Conservation (phyloP, 225 moss, liverwort and hornwort genomes). For the Rhytidiadelphus loreus region DNA sequence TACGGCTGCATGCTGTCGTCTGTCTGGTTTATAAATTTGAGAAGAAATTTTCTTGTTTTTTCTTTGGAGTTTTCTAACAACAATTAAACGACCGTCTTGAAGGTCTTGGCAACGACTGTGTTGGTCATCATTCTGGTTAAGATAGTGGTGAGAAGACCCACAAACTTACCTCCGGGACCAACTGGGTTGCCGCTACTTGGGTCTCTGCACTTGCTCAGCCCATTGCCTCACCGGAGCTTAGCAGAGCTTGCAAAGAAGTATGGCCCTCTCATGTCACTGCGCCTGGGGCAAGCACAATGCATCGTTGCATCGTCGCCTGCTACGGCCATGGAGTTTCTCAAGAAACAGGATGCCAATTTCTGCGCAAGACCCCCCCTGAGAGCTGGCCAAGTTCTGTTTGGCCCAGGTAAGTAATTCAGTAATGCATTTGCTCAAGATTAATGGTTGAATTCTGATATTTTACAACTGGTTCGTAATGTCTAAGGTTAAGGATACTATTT, state of each 20-base stretch:
- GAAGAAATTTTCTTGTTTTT: no score
- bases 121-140: neutral
- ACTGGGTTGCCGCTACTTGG: neutral
- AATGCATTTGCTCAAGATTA: neutral
- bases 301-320: neutral
- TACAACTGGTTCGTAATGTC: no score
- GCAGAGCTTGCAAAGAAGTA: neutral
- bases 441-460: neutral
- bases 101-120: neutral
- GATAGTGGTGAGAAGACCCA: neutral
- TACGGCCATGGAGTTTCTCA: conserved; percentile 6
- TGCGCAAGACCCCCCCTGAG: neutral
- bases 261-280: neutral
- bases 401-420: neutral
- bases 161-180: neutral
- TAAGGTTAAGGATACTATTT: neutral
- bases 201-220: neutral
- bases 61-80: neutral
- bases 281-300: neutral
- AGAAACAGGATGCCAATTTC: conserved; percentile 8
- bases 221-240: neutral
- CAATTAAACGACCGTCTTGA: neutral
- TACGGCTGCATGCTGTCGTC: neutral
- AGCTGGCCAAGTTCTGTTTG: neutral
- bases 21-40: neutral